Evolutionary conservation across 2,329 filamentous ascomycete genomes (phyloP).

Genomic region (Drechslerella coelobrocha): DNA sequence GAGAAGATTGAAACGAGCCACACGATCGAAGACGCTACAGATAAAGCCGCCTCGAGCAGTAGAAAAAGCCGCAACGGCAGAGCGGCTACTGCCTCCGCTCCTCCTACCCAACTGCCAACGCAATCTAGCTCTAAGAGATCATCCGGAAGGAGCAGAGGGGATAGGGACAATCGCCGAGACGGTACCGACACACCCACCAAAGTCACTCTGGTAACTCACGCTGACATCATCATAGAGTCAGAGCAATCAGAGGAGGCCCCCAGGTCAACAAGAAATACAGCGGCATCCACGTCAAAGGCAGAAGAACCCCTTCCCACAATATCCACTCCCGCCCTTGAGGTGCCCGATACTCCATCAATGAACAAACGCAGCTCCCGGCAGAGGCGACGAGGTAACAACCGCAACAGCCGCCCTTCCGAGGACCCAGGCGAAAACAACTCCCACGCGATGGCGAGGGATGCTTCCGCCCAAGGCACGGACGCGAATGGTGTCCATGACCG

Average conservation of each 20-base stretch:
- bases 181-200: conserved; percentile 48
- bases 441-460: conserved; percentile 58
- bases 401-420: conserved; percentile 60
- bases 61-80: conserved; percentile 65
- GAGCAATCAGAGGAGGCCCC: conserved; percentile 49
- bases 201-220: conserved; percentile 50
- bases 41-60: conserved; percentile 64
- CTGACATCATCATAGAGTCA: conserved; percentile 50
- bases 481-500: conserved; percentile 63
- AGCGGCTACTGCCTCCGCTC: conserved; percentile 56
- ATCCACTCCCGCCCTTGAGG: conserved; percentile 35
- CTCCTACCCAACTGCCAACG: conserved; percentile 46
- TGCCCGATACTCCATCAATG: conserved; percentile 52
- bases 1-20: conserved; percentile 66
- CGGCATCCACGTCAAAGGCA: conserved; percentile 23
- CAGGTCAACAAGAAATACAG: conserved; percentile 43
- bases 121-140: conserved; percentile 44
- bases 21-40: conserved; percentile 72
- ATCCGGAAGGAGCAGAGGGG: conserved; percentile 42
- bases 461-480: conserved; percentile 56
- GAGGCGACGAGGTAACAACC: conserved; percentile 55
- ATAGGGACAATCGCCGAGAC: conserved; percentile 49
- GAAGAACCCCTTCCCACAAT: conserved; percentile 45
- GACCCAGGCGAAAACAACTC: conserved; percentile 58
- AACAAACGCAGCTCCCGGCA: conserved; percentile 57